Base-by-base conservation (phyloP, 305 asterid species). In the Coffea humblotiana region DNA sequence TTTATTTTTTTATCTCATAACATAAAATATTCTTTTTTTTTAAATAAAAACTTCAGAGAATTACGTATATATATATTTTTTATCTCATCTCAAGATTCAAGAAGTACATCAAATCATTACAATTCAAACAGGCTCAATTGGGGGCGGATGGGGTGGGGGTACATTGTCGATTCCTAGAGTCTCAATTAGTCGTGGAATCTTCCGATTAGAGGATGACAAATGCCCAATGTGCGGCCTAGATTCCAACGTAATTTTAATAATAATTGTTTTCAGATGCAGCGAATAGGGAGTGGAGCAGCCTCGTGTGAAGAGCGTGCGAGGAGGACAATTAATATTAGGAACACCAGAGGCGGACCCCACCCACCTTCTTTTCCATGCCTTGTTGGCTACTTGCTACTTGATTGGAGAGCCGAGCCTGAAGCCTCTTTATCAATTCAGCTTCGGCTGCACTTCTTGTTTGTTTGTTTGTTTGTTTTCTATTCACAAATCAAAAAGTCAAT, bases 231-330 rank as follows among this genome's bases (percentile, higher is more conserved):
- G 19, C 7, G 25, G 74, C 75, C 29, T 40, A 77, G 86, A 85
- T 85, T 85, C 88, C 90, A 75, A 70, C 71, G 69, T 45, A 56
- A 48, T 70, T 54, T 45, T 5, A 16, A 18, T 43, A 16, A 25
- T 70, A 4, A 8, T 72, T 60, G 85, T 78, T 75, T 47, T 51
- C 72, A 79, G 81, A 84, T 80, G 94, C 86, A 85, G 89, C 90
- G 78, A 86, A 80, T 83, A 65, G 94, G 85, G 78, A 75, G 73
- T 74, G 86, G 71, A 60, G 80, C 82, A 16, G 79, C 78, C 86
- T 77, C 86, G 79, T 77, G 80, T 54, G 73, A 29, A 37, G 68
- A 19, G 29, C 29, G 6, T 60, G 35, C 35, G 6, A 13, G 56
- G 52, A 11, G 15, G 51, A 60, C 67, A 54, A 48, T 48, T 48